phyloP scores from a whole-genome alignment of 305 asterid species.

The Rubia occidens region DNA sequence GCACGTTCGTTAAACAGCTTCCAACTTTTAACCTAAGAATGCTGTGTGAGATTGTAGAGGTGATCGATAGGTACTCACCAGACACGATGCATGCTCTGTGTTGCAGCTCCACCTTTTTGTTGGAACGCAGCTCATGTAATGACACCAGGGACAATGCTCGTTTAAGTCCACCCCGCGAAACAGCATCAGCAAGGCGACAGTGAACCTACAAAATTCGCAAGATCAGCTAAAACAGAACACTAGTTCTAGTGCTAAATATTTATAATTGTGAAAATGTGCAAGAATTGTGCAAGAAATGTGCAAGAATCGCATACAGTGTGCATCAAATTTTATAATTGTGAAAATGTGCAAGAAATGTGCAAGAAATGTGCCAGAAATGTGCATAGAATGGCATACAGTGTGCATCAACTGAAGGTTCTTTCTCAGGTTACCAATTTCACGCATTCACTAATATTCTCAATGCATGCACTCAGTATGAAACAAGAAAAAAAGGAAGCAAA shows the following conservation, averaged over 20 bases:
- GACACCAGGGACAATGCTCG: slow-evolving; percentile 43
- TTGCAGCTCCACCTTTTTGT: slow-evolving; percentile 42
- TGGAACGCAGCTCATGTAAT: slow-evolving; percentile 40
- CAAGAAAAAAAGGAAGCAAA: not conserved
- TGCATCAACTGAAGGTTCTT: not conserved
- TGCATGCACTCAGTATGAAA: not conserved
- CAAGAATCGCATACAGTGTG: not conserved
- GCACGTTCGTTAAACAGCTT: not conserved
- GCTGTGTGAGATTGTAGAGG: not conserved
- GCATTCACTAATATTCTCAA: not conserved
- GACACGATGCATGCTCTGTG: slow-evolving; percentile 27
- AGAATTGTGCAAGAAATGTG: not conserved
- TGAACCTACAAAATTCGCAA: slow-evolving; percentile 20
- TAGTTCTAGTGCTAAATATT: not conserved
- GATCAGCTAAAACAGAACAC: not conserved
- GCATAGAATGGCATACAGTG: no score
- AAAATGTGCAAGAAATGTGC: not conserved
- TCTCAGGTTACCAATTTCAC: not conserved
- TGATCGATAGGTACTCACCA: slow-evolving; percentile 26
- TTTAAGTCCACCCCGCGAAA: slow-evolving; percentile 39
- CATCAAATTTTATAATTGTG: no score
- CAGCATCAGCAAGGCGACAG: slow-evolving; percentile 30
- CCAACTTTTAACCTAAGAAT: not conserved
- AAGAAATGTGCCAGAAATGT: not conserved
- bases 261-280: not conserved